Evolutionary conservation across 1,284 basidiomycete species (phyloP).

Genomic region (Cerrena zonata): DNA sequence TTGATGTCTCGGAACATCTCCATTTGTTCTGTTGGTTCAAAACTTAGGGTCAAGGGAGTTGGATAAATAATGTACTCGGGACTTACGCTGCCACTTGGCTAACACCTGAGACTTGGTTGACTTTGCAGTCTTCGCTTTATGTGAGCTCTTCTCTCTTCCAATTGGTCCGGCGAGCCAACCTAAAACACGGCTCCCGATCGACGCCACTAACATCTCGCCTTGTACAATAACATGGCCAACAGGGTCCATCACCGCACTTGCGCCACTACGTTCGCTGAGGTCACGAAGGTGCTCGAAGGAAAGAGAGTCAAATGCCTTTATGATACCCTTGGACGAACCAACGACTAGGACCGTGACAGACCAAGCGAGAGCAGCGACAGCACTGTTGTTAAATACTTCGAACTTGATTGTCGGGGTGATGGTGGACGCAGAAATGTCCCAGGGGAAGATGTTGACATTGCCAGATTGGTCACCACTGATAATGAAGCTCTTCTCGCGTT

Average conservation of each 20-base stretch:
- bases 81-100: slow-evolving; percentile 52
- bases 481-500: slow-evolving; percentile 42
- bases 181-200: slow-evolving; percentile 59
- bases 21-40: slow-evolving; percentile 43
- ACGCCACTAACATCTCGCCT: slow-evolving; percentile 57
- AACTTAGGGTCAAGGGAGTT: slow-evolving; percentile 8
- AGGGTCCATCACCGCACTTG: slow-evolving; percentile 35
- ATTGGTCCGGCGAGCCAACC: slow-evolving; percentile 63
- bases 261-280: slow-evolving; percentile 36
- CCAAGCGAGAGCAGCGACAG: slow-evolving; percentile 59
- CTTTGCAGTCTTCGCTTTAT: slow-evolving; percentile 32
- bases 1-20: slow-evolving; percentile 63
- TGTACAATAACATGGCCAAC: slow-evolving; percentile 64
- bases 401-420: slow-evolving; percentile 32
- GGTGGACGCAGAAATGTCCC: slow-evolving; percentile 27
- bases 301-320: slow-evolving; percentile 64
- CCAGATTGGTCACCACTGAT: slow-evolving; percentile 57
- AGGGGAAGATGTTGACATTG: slow-evolving; percentile 54
- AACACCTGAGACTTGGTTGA: slow-evolving; percentile 28
- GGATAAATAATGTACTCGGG: not conserved
- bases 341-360: slow-evolving; percentile 53
- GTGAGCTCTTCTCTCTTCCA: slow-evolving; percentile 24
- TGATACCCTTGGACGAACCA: slow-evolving; percentile 58
- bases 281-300: slow-evolving; percentile 50
- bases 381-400: slow-evolving; percentile 54